Percentiles rank a stretch among this genome's conserved stretches.
These are phyloP conservation scores for Purpureocillium takamizusanense DNA, from an alignment of 2,329 filamentous ascomycete genomes.

Conservation along the genomic window DNA sequence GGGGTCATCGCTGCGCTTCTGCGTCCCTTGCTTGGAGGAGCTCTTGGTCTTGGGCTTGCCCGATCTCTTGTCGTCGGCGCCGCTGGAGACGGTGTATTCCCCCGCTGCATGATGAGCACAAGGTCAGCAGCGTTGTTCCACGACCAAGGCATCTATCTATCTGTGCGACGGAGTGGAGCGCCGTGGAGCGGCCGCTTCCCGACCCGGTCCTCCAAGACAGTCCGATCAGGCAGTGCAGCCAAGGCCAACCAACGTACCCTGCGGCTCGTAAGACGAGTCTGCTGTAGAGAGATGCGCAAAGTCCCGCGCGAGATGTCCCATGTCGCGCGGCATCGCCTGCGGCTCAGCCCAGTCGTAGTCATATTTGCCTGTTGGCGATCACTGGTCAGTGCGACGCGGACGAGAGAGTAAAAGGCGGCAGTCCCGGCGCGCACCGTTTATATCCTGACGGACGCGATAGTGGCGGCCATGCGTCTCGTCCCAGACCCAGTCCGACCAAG, in stretches of 20 bases:
- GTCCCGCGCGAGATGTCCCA: constrained; percentile 4
- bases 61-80: constrained; percentile 5
- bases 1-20: not conserved
- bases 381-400: not conserved
- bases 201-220: no score
- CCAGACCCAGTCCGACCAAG: constrained; percentile 17
- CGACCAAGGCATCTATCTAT: no score
- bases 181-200: no score
- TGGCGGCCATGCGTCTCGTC: constrained; percentile 9
- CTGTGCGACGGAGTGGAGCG: not conserved
- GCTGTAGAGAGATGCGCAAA: constrained; percentile 6
- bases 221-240: no score
- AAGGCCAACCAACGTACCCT: constrained; percentile 3
- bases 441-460: constrained; percentile 17
- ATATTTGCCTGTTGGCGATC: constrained; percentile 6
- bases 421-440: constrained; percentile 10
- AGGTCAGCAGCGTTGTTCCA: not conserved
- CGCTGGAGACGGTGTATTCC: constrained; percentile 4
- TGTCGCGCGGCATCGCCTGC: constrained; percentile 4
- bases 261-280: constrained; percentile 3
- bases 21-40: constrained; percentile 5
- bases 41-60: constrained; percentile 6
- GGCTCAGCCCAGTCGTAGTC: constrained; percentile 11
- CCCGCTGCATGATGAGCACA: not conserved
- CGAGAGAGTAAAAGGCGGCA: not conserved